A percentile compares a stretch with the other conserved stretches of the same genome.
These are phyloP conservation scores for Comarum palustre DNA, from an alignment of 306 rosid genomes.

Conservation along the genomic window DNA sequence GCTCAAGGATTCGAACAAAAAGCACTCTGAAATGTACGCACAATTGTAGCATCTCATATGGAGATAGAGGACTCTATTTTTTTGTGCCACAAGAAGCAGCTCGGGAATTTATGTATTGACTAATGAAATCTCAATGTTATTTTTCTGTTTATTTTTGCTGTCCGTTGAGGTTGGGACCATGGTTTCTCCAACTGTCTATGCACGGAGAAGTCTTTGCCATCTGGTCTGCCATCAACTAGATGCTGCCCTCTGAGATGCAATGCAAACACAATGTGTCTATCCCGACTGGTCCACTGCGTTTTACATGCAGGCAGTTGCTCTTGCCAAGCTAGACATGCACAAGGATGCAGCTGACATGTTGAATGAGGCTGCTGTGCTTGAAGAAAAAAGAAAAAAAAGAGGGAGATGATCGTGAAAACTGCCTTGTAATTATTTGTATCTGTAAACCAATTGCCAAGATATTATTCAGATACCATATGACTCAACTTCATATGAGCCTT, in stretches of 20 bases:
- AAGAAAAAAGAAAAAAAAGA: slow-evolving; percentile 54
- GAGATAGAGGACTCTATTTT: background rate
- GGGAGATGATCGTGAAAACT: slow-evolving; percentile 36
- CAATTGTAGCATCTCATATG: background rate
- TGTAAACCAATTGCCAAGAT: background rate
- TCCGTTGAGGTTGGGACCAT: slow-evolving; percentile 61
- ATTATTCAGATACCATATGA: too few species aligned
- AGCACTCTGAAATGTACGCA: background rate
- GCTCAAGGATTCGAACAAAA: too few species aligned
- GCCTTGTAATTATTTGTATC: slow-evolving; percentile 9
- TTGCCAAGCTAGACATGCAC: slow-evolving; percentile 72
- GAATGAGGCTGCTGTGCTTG: slow-evolving; percentile 63
- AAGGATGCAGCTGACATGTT: slow-evolving; percentile 74
- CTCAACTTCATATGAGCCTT: too few species aligned
- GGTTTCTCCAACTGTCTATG: slow-evolving; percentile 73
- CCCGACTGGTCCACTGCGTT: slow-evolving; percentile 82
- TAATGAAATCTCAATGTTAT: background rate
- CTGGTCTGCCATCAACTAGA: slow-evolving; percentile 76
- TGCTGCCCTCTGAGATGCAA: slow-evolving; percentile 77
- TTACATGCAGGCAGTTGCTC: slow-evolving; percentile 86
- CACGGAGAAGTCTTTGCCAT: slow-evolving; percentile 62
- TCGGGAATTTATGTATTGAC: background rate
- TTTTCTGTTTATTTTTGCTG: slow-evolving; percentile 29
- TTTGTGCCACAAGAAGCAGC: slow-evolving; percentile 17
- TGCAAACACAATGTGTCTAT: slow-evolving; percentile 77